phyloP scores from a whole-genome alignment of 352 stramenopile genomes.

The Bremia lactucae region DNA sequence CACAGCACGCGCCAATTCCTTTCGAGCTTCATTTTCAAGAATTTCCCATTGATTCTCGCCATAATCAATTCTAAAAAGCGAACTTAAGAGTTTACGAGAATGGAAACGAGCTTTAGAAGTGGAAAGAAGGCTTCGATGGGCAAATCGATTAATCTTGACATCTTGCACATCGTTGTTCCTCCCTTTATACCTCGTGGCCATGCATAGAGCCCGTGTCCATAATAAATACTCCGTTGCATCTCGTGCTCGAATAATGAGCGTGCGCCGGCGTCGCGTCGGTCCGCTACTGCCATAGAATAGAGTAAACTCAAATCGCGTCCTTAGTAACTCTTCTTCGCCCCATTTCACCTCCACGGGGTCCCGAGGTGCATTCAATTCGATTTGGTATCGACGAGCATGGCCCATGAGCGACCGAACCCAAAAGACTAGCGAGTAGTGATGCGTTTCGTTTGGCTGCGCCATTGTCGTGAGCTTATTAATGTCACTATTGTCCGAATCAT shows the following conservation, averaged over 20 bases:
- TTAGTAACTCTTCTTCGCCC: slow-evolving; percentile 17
- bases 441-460: slow-evolving; percentile 14
- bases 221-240: slow-evolving; percentile 24
- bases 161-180: slow-evolving; percentile 9
- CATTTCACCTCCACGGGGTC: slow-evolving; percentile 13
- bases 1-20: not conserved
- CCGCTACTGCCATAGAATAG: slow-evolving; percentile 13
- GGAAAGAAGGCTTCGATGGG: no score
- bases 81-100: slow-evolving; percentile 17
- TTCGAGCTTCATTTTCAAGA: slow-evolving; percentile 9
- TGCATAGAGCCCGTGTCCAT: slow-evolving; percentile 20
- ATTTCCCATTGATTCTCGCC: slow-evolving; percentile 12
- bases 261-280: slow-evolving; percentile 7
- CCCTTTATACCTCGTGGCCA: slow-evolving; percentile 7
- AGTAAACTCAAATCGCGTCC: slow-evolving; percentile 26
- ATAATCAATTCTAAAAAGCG: slow-evolving; percentile 3
- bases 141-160: slow-evolving; percentile 6
- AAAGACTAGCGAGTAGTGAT: slow-evolving; percentile 23
- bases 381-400: slow-evolving; percentile 15
- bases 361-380: slow-evolving; percentile 13
- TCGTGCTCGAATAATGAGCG: slow-evolving; percentile 15
- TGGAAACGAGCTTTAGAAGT: slow-evolving; percentile 5
- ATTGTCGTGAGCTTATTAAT: slow-evolving; percentile 18
- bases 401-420: slow-evolving; percentile 22
- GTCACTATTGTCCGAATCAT: slow-evolving; percentile 15